Percentiles rank a stretch among this genome's conserved stretches.
Conservation (phyloP, 2,329 filamentous ascomycete species). For the Colletotrichum musae region DNA sequence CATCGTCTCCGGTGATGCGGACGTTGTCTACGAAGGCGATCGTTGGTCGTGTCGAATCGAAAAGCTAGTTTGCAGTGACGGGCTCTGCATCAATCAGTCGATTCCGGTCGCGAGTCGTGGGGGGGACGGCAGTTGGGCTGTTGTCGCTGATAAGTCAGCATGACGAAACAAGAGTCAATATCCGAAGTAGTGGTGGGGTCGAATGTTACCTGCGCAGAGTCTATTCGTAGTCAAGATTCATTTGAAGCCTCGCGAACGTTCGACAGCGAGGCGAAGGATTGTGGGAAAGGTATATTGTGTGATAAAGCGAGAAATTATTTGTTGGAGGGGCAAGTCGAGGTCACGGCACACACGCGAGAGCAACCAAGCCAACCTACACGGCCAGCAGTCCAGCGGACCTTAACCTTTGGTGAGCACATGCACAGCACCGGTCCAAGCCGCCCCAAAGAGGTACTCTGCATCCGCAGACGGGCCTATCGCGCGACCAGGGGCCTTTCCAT, state of each 20-base stretch:
- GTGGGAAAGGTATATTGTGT: slow-evolving; percentile 9
- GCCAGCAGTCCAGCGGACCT: not conserved
- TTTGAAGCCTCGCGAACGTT: slow-evolving; percentile 9
- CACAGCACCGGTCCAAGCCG: slow-evolving; percentile 25
- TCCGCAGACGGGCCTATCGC: slow-evolving; percentile 28
- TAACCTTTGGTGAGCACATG: slow-evolving; percentile 36
- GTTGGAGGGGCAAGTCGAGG: slow-evolving; percentile 39
- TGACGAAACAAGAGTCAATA: slow-evolving; percentile 41
- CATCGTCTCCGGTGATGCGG: slow-evolving; percentile 28
- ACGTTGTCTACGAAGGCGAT: slow-evolving; percentile 1
- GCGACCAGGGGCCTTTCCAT: slow-evolving; percentile 18
- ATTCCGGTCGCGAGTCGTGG: slow-evolving; percentile 36
- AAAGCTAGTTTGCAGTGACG: slow-evolving; percentile 5
- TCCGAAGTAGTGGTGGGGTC: slow-evolving; percentile 37
- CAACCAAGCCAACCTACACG: slow-evolving; percentile 12
- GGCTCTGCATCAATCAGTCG: slow-evolving; percentile 29
- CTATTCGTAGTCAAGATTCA: slow-evolving; percentile 6
- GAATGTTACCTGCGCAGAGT: slow-evolving; percentile 27
- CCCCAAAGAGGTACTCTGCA: slow-evolving; percentile 12
- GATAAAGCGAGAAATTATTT: slow-evolving; percentile 30
- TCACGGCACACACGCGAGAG: slow-evolving; percentile 32
- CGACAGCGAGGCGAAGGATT: slow-evolving; percentile 10
- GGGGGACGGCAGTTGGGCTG: slow-evolving; percentile 29
- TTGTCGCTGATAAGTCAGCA: slow-evolving; percentile 40
- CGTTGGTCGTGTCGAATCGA: not conserved